phyloP scores from a whole-genome alignment of 805 yeast genomes.

The Candida railenensis region DNA sequence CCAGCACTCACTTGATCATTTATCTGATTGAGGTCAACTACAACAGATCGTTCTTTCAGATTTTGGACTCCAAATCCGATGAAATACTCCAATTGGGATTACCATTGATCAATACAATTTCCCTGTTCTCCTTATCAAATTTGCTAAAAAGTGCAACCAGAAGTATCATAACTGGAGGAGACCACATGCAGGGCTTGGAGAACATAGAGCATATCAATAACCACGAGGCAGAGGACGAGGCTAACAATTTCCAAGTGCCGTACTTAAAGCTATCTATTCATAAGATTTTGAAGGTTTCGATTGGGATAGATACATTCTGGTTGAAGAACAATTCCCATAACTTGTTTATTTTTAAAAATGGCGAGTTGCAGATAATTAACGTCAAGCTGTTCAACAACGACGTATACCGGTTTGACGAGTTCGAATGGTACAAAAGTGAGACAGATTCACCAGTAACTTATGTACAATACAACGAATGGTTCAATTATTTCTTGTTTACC shows the following conservation, averaged over 20 bases:
- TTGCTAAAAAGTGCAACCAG: constrained; percentile 33
- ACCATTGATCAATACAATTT: constrained; percentile 28
- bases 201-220: constrained; percentile 35
- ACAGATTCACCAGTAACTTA: constrained; percentile 13
- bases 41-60: constrained; percentile 32
- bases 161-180: constrained; percentile 27
- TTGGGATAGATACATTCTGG: constrained; percentile 33
- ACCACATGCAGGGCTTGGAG: constrained; percentile 21
- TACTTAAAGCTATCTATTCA: constrained; percentile 25
- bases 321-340: constrained; percentile 39
- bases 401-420: constrained; percentile 23
- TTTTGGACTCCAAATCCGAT: constrained; percentile 23
- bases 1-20: constrained; percentile 37
- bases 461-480: constrained; percentile 23
- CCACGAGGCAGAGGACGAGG: constrained; percentile 28
- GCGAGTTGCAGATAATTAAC: constrained; percentile 33
- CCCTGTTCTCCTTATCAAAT: constrained; percentile 24
- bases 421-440: constrained; percentile 25
- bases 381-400: constrained; percentile 29
- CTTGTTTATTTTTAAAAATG: constrained; percentile 27
- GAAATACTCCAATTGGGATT: constrained; percentile 32
- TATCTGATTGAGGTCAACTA: constrained; percentile 36
- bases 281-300: constrained; percentile 33
- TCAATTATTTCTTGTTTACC: constrained; percentile 28
- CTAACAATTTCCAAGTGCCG: constrained; percentile 25